phyloP scores from a whole-genome alignment of 345 rosid species.

The Populus pruinosa region DNA sequence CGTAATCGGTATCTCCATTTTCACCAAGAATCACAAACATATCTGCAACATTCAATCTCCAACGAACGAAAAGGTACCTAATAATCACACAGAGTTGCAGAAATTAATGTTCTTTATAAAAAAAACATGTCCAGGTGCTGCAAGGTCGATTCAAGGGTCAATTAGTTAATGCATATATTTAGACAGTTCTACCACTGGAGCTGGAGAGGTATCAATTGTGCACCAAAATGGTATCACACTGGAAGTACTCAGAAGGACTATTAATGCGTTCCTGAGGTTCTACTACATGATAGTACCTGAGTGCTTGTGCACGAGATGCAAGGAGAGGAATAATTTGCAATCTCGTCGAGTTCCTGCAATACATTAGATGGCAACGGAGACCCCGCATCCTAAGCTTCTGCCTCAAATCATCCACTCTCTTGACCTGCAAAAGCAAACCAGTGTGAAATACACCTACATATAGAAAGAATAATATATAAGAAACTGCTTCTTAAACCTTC shows the following conservation, averaged over 20 bases:
- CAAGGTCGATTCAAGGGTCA: neutral
- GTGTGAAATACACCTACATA: constrained; percentile 3
- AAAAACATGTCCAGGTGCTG: neutral
- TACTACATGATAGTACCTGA: constrained; percentile 45
- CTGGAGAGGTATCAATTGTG: no score
- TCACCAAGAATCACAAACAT: constrained; percentile 87
- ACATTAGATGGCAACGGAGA: constrained; percentile 96
- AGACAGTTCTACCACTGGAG: no score
- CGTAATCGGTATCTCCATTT: constrained; percentile 81
- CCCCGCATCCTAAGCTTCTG: constrained; percentile 93
- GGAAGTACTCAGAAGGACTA: neutral
- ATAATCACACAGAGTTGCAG: neutral
- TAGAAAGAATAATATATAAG: neutral
- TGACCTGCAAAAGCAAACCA: constrained; percentile 47
- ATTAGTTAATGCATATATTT: no score
- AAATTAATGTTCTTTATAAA: neutral
- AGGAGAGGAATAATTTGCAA: constrained; percentile 82
- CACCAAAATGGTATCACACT: no score
- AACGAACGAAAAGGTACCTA: constrained; percentile 87
- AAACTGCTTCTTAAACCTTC: neutral
- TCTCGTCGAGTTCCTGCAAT: constrained; percentile 76
- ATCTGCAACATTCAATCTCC: constrained; percentile 82
- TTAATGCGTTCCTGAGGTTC: neutral
- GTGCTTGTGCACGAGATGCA: constrained; percentile 94
- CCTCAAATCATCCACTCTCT: constrained; percentile 77